Conservation (phyloP, 345 rosid genomes). For the Hibiscus mutabilis region DNA sequence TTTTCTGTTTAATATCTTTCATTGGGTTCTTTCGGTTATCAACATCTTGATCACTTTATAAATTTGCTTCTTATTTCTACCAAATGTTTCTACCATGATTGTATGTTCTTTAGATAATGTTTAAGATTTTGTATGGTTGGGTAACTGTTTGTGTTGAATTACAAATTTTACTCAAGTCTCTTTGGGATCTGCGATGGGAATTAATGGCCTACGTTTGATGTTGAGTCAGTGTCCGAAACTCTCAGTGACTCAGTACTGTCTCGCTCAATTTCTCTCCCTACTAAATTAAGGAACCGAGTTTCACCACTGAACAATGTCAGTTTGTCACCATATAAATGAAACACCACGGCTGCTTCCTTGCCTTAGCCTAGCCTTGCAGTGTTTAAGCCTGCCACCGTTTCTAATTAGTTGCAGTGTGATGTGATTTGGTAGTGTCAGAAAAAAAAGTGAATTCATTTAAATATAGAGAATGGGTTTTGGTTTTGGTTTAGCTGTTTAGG, state of each 20-base stretch:
- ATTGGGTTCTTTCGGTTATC: slow-evolving; percentile 15
- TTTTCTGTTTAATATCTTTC: slow-evolving; percentile 20
- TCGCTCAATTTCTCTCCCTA: slow-evolving; percentile 11
- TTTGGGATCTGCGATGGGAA: slow-evolving; percentile 44
- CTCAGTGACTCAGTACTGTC: slow-evolving; percentile 25
- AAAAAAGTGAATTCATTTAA: slow-evolving; percentile 40
- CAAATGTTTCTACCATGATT: background rate
- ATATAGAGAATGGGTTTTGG: background rate
- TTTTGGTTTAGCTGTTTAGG: background rate
- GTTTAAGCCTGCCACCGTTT: background rate
- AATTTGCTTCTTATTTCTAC: slow-evolving; percentile 5
- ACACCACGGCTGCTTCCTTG: slow-evolving; percentile 13
- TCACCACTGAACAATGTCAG: slow-evolving; percentile 22
- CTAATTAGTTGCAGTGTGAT: slow-evolving; percentile 40
- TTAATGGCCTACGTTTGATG: slow-evolving; percentile 32
- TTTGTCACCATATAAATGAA: slow-evolving; percentile 20
- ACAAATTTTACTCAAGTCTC: slow-evolving; percentile 13
- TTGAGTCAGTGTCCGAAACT: slow-evolving; percentile 33
- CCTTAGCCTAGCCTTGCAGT: background rate
- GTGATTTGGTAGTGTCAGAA: slow-evolving; percentile 44
- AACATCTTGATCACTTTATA: slow-evolving; percentile 7
- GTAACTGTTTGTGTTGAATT: background rate
- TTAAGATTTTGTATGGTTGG: background rate
- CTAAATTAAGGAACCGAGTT: slow-evolving; percentile 19
- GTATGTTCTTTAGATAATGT: no score